Conservation (phyloP, 148 eudicot genomes). For the Fallopia convolvulus region DNA sequence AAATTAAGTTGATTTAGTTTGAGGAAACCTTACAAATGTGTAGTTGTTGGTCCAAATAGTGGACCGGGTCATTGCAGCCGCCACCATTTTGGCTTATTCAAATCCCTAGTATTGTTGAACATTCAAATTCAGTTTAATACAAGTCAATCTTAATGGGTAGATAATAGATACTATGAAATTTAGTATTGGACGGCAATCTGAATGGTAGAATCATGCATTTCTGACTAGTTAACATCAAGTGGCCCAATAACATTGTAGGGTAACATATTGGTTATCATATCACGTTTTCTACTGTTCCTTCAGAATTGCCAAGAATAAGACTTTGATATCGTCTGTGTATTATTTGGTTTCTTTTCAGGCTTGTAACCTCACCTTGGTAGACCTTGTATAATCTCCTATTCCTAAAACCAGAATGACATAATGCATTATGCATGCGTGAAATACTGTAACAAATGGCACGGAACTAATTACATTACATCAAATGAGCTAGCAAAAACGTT, state of each 20-base stretch:
- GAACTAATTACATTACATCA: background rate
- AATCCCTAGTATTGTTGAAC: background rate
- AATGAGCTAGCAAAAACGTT: background rate
- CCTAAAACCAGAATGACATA: too few species aligned
- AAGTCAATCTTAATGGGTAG: background rate
- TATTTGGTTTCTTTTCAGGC: background rate
- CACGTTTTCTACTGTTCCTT: background rate
- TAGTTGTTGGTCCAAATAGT: background rate
- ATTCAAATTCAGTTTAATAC: background rate
- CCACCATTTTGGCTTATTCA: constrained; percentile 1
- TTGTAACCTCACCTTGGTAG: background rate
- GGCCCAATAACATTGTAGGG: background rate
- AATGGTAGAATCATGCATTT: background rate
- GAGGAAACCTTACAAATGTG: background rate
- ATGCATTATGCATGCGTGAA: background rate
- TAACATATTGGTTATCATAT: background rate
- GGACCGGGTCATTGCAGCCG: constrained; percentile 6
- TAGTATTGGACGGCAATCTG: constrained; percentile 3
- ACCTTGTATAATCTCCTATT: too few species aligned
- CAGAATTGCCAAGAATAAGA: background rate
- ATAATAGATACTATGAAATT: background rate
- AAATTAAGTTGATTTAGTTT: background rate
- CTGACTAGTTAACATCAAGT: background rate
- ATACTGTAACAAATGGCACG: background rate
- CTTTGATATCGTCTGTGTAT: background rate